Base-by-base conservation (phyloP, 768 basidiomycete species). In the Clavaria fumosa region DNA sequence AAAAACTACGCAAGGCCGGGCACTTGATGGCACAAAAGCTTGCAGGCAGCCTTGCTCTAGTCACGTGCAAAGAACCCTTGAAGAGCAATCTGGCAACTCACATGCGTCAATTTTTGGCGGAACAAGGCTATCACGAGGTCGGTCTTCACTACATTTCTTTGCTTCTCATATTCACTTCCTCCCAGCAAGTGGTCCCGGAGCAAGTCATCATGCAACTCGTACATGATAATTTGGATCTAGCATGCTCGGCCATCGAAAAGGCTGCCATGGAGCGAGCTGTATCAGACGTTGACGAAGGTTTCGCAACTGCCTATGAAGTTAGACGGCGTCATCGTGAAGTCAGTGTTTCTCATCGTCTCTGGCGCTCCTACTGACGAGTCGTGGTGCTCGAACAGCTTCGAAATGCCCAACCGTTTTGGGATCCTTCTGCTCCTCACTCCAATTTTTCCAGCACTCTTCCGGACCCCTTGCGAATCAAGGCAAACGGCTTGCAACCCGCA, bases 21-120 rank as follows among this genome's bases (percentile, higher is more conserved):
- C 89, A 95, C 55, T 56, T 89, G 23, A 97, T 96, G 91, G 91
- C 90, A 2, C 88, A 89, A 58, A 93, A 89, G 54, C 72, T 99
- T 36, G 95, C 95, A 11, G 91, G 93, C 27, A 91, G 85, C 47
- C 71, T 99, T 34, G 95, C 95, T 18, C 62, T 96, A 38, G 95
- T 99, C 11, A 97, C 95, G 12, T 97, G 93, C 67, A 97, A 96
- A 55, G 95, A 99, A 50, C 91, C 93, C 1, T 58, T 99, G 41
- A 79, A 89, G 51, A 83, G 80, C 53, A 91, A 95, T 55, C 75
- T 97, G 49, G 77, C 80, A 12, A 78, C 72, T 37, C 89, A 93
- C 50, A 66, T 96, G 22, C 78, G 90, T n/a, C 73, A 77, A 31
- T 72, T 78, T 46, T 58, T 99, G 38, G 63, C 64, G 19, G 88